Conservation (phyloP, 2,329 filamentous ascomycete genomes). For the Xylaria sp. region DNA sequence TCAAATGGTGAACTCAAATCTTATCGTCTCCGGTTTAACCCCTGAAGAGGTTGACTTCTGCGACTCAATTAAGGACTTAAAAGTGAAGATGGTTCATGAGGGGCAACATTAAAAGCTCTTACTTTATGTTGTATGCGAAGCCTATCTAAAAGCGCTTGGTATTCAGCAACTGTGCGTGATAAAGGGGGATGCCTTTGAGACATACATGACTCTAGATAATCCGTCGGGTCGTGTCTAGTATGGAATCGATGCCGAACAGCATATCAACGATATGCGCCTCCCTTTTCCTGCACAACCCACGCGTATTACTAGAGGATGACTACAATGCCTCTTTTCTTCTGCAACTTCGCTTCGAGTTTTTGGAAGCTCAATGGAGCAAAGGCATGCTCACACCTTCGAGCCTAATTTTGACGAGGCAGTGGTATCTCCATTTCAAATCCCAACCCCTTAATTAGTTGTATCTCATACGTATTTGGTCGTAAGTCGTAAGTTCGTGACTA, state of each 20-base stretch:
- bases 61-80: too few species aligned
- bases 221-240: too few species aligned
- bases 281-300: not conserved
- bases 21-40: not conserved
- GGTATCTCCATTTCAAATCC: not conserved
- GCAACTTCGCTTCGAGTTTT: not conserved
- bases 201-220: too few species aligned
- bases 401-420: not conserved
- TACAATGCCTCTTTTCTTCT: not conserved
- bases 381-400: not conserved
- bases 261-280: too few species aligned
- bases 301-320: not conserved
- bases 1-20: not conserved
- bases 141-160: too few species aligned
- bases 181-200: too few species aligned
- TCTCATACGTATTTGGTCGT: not conserved
- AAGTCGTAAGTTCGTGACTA: not conserved
- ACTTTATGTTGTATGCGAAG: too few species aligned
- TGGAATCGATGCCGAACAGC: too few species aligned
- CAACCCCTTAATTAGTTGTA: not conserved
- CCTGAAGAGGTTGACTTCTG: not conserved
- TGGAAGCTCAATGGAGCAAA: not conserved
- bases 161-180: too few species aligned
- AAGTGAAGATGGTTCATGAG: too few species aligned
- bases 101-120: too few species aligned